Conservation (phyloP, 148 eudicot species). For the Pharnaceum exiguum region DNA sequence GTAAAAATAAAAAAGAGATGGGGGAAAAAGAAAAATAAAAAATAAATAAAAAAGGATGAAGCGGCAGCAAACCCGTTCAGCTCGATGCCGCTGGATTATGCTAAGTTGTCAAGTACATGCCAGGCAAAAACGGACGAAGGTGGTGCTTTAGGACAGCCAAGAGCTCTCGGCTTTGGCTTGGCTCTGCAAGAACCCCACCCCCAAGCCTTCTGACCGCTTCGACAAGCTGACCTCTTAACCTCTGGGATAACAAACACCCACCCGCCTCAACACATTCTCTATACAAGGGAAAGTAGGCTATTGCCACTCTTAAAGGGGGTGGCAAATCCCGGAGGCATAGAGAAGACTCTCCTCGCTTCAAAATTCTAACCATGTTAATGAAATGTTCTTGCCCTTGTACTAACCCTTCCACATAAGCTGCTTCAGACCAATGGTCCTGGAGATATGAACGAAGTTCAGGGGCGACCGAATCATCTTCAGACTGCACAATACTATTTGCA, state of each 20-base stretch:
- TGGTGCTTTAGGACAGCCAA: slow-evolving; percentile 74
- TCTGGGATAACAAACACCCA: slow-evolving; percentile 73
- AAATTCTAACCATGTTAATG: slow-evolving; percentile 53
- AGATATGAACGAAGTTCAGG: slow-evolving; percentile 68
- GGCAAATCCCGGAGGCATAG: slow-evolving; percentile 73
- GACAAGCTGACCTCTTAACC: slow-evolving; percentile 74
- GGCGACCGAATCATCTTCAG: slow-evolving; percentile 66
- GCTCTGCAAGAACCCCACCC: slow-evolving; percentile 37
- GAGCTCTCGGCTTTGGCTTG: slow-evolving; percentile 43
- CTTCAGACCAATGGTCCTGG: slow-evolving; percentile 74
- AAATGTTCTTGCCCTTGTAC: slow-evolving; percentile 61
- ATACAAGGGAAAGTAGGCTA: slow-evolving; percentile 87
- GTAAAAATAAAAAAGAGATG: too few species aligned
- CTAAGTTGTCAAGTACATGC: slow-evolving; percentile 8
- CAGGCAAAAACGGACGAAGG: slow-evolving; percentile 70
- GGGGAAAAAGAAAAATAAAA: too few species aligned
- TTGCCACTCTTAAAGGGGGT: slow-evolving; percentile 66
- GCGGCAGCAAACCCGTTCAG: background rate
- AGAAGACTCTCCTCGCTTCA: slow-evolving; percentile 70
- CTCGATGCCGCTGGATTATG: slow-evolving; percentile 10
- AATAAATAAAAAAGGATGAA: background rate
- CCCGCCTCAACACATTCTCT: slow-evolving; percentile 69
- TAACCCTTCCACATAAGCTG: slow-evolving; percentile 58
- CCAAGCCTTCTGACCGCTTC: slow-evolving; percentile 77
- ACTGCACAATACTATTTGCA: slow-evolving; percentile 74